A percentile compares a stretch with the other conserved stretches of the same genome.
These are phyloP conservation scores for Nidula niveotomentosa DNA, from an alignment of 1,284 basidiomycete species.

Conservation along the genomic window DNA sequence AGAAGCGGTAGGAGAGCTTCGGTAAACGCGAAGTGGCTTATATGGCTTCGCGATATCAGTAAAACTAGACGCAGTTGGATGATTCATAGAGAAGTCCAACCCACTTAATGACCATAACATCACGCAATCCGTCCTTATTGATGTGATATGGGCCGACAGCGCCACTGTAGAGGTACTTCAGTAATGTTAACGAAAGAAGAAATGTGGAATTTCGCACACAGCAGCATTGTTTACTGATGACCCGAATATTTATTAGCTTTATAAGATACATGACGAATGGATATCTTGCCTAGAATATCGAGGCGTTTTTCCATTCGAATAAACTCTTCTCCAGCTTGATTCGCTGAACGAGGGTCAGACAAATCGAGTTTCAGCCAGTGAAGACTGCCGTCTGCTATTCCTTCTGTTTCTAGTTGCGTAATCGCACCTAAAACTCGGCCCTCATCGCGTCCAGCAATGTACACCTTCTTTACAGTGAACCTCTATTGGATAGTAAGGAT, in stretches of 20 bases:
- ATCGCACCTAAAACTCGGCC: constrained; percentile 33
- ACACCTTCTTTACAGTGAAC: constrained; percentile 17
- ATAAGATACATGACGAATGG: neutral
- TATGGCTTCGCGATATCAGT: neutral
- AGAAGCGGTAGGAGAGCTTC: constrained; percentile 9
- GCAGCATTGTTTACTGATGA: neutral
- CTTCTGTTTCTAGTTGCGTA: constrained; percentile 28
- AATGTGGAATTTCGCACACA: neutral
- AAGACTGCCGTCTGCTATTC: constrained; percentile 32
- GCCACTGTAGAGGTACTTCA: neutral
- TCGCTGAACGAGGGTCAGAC: constrained; percentile 33
- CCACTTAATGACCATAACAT: constrained; percentile 1
- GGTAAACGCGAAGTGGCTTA: constrained; percentile 9
- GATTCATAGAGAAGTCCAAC: neutral
- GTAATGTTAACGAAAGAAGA: neutral
- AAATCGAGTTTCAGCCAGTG: constrained; percentile 46
- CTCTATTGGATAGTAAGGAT: neutral
- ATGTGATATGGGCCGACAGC: neutral
- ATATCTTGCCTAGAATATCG: constrained; percentile 28
- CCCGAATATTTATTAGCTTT: neutral
- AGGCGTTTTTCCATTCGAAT: constrained; percentile 39
- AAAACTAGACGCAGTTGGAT: neutral
- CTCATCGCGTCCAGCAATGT: constrained; percentile 34
- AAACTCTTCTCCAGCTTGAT: constrained; percentile 40
- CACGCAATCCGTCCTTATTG: neutral